Percentiles rank a stretch among this genome's conserved stretches.
Conservation (phyloP, 192 early-diverging fungal genomes). For the Coemansia sp. region DNA sequence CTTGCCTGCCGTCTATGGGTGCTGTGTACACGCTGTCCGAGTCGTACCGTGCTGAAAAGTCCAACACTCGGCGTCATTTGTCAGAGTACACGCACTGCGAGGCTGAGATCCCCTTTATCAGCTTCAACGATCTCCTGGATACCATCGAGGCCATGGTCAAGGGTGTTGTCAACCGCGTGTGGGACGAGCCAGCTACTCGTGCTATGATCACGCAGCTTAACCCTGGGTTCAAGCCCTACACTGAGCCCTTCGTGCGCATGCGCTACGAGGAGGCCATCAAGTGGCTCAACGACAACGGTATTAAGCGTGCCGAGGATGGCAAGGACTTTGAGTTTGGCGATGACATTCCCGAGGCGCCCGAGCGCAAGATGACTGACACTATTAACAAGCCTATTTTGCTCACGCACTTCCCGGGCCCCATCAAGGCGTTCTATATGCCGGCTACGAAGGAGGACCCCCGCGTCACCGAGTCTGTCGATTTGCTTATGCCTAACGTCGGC, state of each 20-base stretch:
- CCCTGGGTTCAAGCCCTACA: conserved; percentile 74
- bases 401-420: conserved; percentile 94
- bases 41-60: conserved; percentile 97
- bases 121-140: conserved; percentile 86
- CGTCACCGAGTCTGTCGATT: conserved; percentile 95
- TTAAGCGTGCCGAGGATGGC: conserved; percentile 88
- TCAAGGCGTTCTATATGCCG: conserved; percentile 99
- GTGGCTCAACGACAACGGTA: conserved; percentile 88
- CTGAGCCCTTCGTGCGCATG: conserved; percentile 93
- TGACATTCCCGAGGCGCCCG: conserved; percentile 98
- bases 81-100: conserved; percentile 98
- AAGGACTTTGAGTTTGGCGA: conserved; percentile 94
- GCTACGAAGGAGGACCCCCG: conserved; percentile 75
- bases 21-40: conserved; percentile 96
- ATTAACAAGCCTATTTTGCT: conserved; percentile 94
- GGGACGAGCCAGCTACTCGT: conserved; percentile 72
- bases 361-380: conserved; percentile 98
- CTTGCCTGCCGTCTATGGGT: conserved; percentile 90
- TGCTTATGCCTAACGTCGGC: conserved; percentile 97
- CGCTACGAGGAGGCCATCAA: conserved; percentile 93
- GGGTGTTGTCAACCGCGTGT: conserved; percentile 76
- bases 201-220: conserved; percentile 87
- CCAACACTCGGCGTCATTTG: conserved; percentile 94
- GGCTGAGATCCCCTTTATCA: conserved; percentile 93
- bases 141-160: conserved; percentile 89